Evolutionary conservation across 2,329 filamentous ascomycete species (phyloP).

Genomic region (Parascedosporium putredinis): DNA sequence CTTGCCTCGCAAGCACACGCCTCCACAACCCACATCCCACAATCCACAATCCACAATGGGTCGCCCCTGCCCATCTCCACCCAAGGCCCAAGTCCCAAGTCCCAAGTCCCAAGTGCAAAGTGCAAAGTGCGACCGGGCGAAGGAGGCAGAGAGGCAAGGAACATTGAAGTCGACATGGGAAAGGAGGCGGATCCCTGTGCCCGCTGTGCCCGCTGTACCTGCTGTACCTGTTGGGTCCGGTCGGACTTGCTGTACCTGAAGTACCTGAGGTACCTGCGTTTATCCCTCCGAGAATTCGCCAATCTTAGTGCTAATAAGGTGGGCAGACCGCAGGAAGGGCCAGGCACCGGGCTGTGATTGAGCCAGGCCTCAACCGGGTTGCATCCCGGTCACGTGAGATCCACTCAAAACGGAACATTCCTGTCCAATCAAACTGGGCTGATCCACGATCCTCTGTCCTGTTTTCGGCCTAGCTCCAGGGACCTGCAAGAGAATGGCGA

Average conservation of each 20-base stretch:
- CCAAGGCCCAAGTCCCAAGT: too few relatives aligned
- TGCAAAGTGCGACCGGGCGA: too few relatives aligned
- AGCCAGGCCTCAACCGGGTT: constrained; percentile 1
- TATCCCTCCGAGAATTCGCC: too few relatives aligned
- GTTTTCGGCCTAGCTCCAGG: not conserved
- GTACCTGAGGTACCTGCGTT: not conserved
- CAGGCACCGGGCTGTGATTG: not conserved
- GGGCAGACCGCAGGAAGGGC: not conserved
- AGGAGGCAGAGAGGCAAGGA: too few relatives aligned
- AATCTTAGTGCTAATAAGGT: not conserved
- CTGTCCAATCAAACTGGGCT: not conserved
- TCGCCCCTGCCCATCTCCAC: too few relatives aligned
- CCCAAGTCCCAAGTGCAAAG: too few relatives aligned
- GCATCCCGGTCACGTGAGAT: not conserved
- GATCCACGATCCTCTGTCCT: not conserved
- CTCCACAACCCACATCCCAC: not conserved
- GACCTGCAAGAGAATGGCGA: not conserved
- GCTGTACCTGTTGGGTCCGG: too few relatives aligned
- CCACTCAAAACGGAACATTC: not conserved
- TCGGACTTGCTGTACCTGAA: too few relatives aligned
- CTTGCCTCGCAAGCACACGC: too few relatives aligned
- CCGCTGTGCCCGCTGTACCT: too few relatives aligned
- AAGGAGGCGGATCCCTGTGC: not conserved
- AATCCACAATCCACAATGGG: too few relatives aligned
- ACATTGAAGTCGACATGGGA: not conserved